phyloP scores from a whole-genome alignment of 441 rosid genomes.

The Mallotus repandus region DNA sequence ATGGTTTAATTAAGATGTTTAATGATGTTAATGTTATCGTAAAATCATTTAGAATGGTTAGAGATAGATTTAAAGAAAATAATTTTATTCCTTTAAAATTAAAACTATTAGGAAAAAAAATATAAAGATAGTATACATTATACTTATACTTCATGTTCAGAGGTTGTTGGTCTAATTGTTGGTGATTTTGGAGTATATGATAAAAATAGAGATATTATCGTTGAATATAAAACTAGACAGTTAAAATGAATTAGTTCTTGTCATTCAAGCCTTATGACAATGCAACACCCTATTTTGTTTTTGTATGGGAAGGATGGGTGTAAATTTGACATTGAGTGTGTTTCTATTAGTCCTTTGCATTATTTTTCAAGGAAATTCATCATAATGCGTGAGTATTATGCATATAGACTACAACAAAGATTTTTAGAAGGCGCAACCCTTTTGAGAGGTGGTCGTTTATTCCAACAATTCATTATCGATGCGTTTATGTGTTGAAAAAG shows the following conservation, averaged over 20 bases:
- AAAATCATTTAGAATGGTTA: neutral
- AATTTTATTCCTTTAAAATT: neutral
- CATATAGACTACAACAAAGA: neutral
- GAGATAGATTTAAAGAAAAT: neutral
- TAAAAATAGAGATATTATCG: neutral
- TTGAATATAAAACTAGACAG: neutral
- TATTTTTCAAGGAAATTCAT: neutral
- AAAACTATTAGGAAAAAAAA: neutral
- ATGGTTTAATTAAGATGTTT: neutral
- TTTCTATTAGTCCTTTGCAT: neutral
- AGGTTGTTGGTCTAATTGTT: neutral
- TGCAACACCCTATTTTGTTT: neutral
- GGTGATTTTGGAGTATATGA: neutral
- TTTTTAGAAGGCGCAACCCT: neutral
- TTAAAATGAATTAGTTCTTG: neutral
- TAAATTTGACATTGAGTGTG: neutral
- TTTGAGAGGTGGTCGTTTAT: neutral
- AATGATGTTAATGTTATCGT: neutral
- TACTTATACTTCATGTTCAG: too few relatives aligned
- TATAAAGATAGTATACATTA: neutral
- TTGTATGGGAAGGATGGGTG: neutral
- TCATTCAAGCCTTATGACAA: neutral
- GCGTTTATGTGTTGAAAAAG: neutral
- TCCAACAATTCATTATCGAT: neutral
- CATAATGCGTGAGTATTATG: neutral